These are phyloP conservation scores for Tulasnella sp. DNA, from an alignment of 768 basidiomycete genomes.

Conservation along the genomic window DNA sequence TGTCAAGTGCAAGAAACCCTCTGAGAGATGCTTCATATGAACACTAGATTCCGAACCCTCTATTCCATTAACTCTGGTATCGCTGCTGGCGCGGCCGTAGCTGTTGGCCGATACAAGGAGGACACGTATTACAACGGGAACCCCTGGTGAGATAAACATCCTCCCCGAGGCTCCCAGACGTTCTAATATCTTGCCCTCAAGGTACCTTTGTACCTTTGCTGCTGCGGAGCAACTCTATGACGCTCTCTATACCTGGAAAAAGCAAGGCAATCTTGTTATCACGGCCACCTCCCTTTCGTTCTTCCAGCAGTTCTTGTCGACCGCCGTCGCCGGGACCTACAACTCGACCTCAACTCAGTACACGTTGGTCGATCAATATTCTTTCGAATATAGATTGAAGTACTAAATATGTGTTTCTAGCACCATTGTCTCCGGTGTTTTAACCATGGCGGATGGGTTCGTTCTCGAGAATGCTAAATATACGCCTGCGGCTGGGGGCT, in stretches of 20 bases:
- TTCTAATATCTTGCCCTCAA: slow-evolving; percentile 31
- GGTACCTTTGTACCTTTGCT: slow-evolving; percentile 63
- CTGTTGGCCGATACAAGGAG: slow-evolving; percentile 68
- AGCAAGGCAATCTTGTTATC: slow-evolving; percentile 11
- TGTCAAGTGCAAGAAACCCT: not conserved
- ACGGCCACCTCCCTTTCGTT: slow-evolving; percentile 19
- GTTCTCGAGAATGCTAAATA: slow-evolving; percentile 7
- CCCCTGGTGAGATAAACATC: slow-evolving; percentile 14
- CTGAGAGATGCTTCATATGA: not conserved
- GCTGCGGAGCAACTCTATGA: slow-evolving; percentile 46
- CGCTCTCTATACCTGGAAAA: slow-evolving; percentile 18
- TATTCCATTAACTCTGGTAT: slow-evolving; percentile 57
- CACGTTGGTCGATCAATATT: not conserved
- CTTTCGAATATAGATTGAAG: too few relatives aligned
- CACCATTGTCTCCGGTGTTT: slow-evolving; percentile 2
- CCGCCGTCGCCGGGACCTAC: slow-evolving; percentile 15
- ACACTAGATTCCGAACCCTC: slow-evolving; percentile 44
- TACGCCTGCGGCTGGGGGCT: slow-evolving; percentile 7
- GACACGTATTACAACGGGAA: slow-evolving; percentile 44
- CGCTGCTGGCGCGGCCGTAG: slow-evolving; percentile 43
- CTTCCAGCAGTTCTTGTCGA: slow-evolving; percentile 16
- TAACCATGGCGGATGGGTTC: slow-evolving; percentile 11
- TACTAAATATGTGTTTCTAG: too few relatives aligned
- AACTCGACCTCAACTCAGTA: not conserved
- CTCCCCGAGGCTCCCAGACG: too few relatives aligned